A percentile compares a stretch with the other conserved stretches of the same genome.
These are phyloP conservation scores for Hericium coralloides DNA, from an alignment of 768 basidiomycete genomes.

Conservation along the genomic window DNA sequence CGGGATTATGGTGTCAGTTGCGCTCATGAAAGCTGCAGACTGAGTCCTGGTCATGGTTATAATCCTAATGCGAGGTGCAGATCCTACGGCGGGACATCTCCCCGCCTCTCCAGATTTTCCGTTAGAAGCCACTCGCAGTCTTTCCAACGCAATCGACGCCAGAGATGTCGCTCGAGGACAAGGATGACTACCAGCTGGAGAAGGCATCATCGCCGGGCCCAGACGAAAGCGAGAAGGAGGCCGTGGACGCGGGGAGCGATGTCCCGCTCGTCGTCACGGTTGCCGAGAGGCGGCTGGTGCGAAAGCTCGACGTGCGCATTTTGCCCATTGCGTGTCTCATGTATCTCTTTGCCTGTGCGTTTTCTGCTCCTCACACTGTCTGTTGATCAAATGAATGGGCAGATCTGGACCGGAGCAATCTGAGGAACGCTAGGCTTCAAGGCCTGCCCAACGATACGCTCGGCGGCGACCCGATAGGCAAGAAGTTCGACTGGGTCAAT, in stretches of 20 bases:
- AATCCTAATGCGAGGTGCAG: too few species aligned
- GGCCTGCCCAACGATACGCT: slow-evolving; percentile 57
- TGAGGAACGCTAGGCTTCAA: slow-evolving; percentile 74
- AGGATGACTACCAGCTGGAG: too few species aligned
- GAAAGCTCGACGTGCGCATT: slow-evolving; percentile 59
- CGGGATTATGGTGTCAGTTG: too few species aligned
- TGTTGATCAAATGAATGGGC: background rate
- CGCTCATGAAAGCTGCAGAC: too few species aligned
- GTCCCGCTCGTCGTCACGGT: slow-evolving; percentile 1
- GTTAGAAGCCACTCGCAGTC: too few species aligned
- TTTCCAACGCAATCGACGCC: too few species aligned
- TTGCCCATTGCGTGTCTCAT: slow-evolving; percentile 65
- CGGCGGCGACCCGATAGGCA: slow-evolving; percentile 57
- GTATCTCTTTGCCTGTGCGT: slow-evolving; percentile 70
- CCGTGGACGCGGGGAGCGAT: background rate
- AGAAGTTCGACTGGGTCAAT: slow-evolving; percentile 68
- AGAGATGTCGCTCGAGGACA: too few species aligned
- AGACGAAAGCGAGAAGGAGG: background rate
- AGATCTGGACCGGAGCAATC: slow-evolving; percentile 66
- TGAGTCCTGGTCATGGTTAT: too few species aligned
- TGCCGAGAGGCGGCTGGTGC: slow-evolving; percentile 46
- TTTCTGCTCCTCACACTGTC: background rate
- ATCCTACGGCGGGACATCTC: too few species aligned
- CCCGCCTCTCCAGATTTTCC: too few species aligned
- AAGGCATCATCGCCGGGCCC: too few species aligned